Conservation (phyloP, 495 filamentous ascomycete genomes). For the Acidiella bohemica region DNA sequence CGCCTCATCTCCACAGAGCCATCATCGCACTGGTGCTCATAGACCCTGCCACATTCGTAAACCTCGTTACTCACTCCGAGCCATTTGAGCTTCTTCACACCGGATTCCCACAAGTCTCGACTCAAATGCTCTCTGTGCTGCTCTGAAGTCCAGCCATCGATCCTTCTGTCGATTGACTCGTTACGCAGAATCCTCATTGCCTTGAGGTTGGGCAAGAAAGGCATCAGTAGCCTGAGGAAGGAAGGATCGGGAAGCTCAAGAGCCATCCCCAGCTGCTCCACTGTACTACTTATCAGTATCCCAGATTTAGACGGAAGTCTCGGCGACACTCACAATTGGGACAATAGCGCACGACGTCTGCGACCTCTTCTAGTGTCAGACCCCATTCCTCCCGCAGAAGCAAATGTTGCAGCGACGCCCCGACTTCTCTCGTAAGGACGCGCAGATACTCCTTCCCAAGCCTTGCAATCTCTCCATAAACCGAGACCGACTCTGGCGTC, state of each 20-base stretch:
- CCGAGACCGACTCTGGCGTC: conserved; percentile 14
- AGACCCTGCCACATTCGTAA: conserved; percentile 20
- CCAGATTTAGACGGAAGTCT: too few relatives aligned
- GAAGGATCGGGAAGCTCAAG: conserved; percentile 2
- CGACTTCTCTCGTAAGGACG: conserved; percentile 31
- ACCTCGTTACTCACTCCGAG: conserved; percentile 23
- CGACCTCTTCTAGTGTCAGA: conserved; percentile 36
- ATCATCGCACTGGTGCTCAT: conserved; percentile 2
- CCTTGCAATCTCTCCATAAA: conserved; percentile 2
- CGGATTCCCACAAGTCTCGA: neutral
- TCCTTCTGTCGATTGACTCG: conserved; percentile 15
- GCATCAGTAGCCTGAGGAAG: conserved; percentile 20
- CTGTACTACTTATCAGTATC: too few relatives aligned
- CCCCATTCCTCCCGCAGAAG: conserved; percentile 45
- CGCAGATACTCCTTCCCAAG: conserved; percentile 25
- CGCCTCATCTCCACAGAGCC: conserved; percentile 15
- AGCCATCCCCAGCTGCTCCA: conserved; percentile 39
- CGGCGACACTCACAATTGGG: too few relatives aligned
- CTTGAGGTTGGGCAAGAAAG: conserved; percentile 23
- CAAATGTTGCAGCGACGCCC: conserved; percentile 40
- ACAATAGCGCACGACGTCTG: conserved; percentile 39
- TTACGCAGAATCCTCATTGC: conserved; percentile 24
- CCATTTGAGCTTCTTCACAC: conserved; percentile 20
- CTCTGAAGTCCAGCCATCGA: conserved; percentile 18
- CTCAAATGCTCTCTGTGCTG: conserved; percentile 20